Evolutionary conservation across 2,329 filamentous ascomycete genomes (phyloP).

Genomic region (Spiromastix sp.): DNA sequence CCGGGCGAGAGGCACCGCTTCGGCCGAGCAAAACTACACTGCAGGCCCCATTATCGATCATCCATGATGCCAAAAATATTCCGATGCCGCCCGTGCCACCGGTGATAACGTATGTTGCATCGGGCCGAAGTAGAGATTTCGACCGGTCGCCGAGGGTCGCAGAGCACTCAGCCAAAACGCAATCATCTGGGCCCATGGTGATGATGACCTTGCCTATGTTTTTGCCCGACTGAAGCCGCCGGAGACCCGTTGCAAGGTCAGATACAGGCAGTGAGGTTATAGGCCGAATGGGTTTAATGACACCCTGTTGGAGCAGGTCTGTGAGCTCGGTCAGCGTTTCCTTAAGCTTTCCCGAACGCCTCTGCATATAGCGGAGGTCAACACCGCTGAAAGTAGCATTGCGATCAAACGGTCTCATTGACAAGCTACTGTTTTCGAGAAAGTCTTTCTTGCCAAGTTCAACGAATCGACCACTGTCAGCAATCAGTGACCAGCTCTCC

Average conservation of each 20-base stretch:
- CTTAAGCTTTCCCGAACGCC: background rate
- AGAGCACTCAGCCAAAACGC: background rate
- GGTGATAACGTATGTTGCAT: conserved; percentile 26
- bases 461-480: conserved; percentile 31
- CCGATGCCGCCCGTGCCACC: conserved; percentile 29
- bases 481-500: conserved; percentile 7
- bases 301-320: background rate
- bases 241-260: background rate
- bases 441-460: conserved; percentile 37
- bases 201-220: conserved; percentile 3
- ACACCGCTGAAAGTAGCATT: conserved; percentile 22
- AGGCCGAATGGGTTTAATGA: background rate
- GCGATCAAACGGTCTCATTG: conserved; percentile 31
- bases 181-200: background rate
- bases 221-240: background rate
- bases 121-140: conserved; percentile 6
- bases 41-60: conserved; percentile 23
- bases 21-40: conserved; percentile 23
- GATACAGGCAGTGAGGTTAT: background rate
- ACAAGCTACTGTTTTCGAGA: conserved; percentile 23
- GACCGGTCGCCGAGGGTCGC: background rate
- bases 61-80: conserved; percentile 21
- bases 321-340: background rate
- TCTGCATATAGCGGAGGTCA: background rate
- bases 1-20: background rate